Evolutionary conservation across 495 filamentous ascomycete species (phyloP), one percentile per base, ranked within the genome.

Genomic region (Penicillium herquei): DNA sequence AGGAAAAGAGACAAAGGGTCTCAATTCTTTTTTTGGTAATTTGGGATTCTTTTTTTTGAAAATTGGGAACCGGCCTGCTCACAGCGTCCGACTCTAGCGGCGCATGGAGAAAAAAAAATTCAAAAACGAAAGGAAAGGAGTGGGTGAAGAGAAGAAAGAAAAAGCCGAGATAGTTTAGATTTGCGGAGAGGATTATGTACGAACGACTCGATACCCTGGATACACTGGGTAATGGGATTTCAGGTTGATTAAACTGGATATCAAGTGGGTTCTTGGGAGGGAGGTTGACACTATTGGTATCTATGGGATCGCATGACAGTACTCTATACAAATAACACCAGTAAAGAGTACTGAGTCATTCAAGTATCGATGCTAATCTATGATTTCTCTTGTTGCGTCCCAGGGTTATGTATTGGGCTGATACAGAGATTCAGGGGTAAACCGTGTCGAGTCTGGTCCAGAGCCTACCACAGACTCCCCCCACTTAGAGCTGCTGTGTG

Each of bases 81-180:
- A 73, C 71, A 70, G 67, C 67, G 68, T 73, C 70, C 73, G 63
- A 59, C 70, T 65, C 52, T 58, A 54, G 71, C 71, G 70, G 71
- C 70, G 69, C 70, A 67, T 72, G 61, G 63, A 70, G 66, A 61
- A 55, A 62, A 64, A 56, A 50, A 39, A 60, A 31, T 51, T 57
- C 39, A 59, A 45, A 57, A 59, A 62, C 46, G 56, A 60, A 63
- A 61, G 37, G 52, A 55, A 47, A 39, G 55, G 53, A 59, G 50
- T 47, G 48, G 54, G 54, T 51, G 58, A 51, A 46, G 46, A 54
- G 40, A 56, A 47, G 57, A 56, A 59, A 48, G 47, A 54, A 51
- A 51, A 31, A 48, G 33, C n/a, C 52, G 63, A 44, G 39, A 26
- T 26, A 26, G 21, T 26, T 26, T 26, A 26, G 21, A 26, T 26